Conservation (phyloP, 495 filamentous ascomycete genomes). For the Daldinia loculata region DNA sequence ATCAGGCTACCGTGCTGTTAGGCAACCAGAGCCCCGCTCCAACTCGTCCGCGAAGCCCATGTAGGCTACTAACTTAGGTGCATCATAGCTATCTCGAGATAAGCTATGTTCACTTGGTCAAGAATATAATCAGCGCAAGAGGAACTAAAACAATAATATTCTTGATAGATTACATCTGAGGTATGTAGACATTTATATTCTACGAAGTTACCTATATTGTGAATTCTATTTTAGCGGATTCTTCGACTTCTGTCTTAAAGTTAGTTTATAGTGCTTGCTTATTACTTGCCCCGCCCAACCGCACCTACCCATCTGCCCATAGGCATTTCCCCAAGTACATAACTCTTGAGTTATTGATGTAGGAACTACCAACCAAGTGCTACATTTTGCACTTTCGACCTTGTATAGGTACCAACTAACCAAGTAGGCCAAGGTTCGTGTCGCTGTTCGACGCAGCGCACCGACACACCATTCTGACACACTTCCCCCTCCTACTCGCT, state of each 20-base stretch:
- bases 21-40: conserved; percentile 23
- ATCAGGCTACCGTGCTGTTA: conserved; percentile 2
- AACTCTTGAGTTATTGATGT: not conserved
- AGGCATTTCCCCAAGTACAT: not conserved
- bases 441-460: not conserved
- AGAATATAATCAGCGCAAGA: no score
- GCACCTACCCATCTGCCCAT: not conserved
- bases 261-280: conserved; percentile 2
- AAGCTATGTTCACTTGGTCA: no score
- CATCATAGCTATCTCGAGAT: not conserved
- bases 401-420: not conserved
- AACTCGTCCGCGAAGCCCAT: not conserved
- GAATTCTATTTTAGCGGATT: no score
- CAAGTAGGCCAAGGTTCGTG: not conserved
- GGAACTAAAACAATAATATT: not conserved
- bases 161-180: no score
- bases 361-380: conserved; percentile 11
- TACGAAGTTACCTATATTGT: no score
- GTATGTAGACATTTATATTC: no score
- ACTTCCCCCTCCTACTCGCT: conserved; percentile 30
- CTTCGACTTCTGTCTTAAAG: not conserved
- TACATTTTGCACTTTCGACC: not conserved
- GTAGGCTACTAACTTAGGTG: not conserved
- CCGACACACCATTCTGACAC: conserved; percentile 24
- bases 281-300: conserved; percentile 21